Evolutionary conservation across 495 filamentous ascomycete species (phyloP).

Genomic region (Penicillium simplicissimum): DNA sequence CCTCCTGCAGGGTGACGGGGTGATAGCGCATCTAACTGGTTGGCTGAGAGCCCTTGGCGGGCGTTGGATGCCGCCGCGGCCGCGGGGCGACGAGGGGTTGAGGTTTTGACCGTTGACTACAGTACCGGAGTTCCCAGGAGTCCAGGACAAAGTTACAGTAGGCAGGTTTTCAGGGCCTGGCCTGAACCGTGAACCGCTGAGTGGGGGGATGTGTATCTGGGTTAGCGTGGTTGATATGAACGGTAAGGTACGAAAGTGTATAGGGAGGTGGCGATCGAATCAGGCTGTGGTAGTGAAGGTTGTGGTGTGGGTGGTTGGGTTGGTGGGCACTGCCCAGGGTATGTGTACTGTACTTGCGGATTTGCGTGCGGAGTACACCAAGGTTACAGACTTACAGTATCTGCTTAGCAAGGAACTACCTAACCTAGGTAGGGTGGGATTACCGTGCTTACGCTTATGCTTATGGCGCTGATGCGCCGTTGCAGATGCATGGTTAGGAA

Average conservation of each 20-base stretch:
- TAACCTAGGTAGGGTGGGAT: neutral
- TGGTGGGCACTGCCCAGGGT: neutral
- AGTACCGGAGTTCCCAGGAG: too few relatives aligned
- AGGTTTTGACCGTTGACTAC: too few relatives aligned
- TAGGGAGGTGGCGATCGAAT: constrained; percentile 1
- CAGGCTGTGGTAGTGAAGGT: neutral
- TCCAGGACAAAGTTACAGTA: too few relatives aligned
- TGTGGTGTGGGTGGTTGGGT: neutral
- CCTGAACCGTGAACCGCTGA: too few relatives aligned
- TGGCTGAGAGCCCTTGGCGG: too few relatives aligned
- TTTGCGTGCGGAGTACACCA: too few relatives aligned
- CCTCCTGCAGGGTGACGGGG: neutral
- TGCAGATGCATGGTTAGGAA: neutral
- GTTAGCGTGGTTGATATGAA: neutral
- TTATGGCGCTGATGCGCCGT: neutral
- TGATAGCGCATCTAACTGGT: neutral
- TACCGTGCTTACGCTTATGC: neutral
- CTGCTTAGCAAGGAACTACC: too few relatives aligned
- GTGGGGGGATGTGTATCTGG: neutral
- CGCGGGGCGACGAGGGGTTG: neutral
- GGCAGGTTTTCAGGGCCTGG: neutral
- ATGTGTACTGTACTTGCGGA: too few relatives aligned
- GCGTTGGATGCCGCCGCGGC: neutral
- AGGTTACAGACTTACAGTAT: neutral
- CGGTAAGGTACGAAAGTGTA: neutral